A percentile compares a stretch with the other conserved stretches of the same genome.
Conservation (phyloP, 2,329 filamentous ascomycete species). For the Bimuria novae-zelandiae region DNA sequence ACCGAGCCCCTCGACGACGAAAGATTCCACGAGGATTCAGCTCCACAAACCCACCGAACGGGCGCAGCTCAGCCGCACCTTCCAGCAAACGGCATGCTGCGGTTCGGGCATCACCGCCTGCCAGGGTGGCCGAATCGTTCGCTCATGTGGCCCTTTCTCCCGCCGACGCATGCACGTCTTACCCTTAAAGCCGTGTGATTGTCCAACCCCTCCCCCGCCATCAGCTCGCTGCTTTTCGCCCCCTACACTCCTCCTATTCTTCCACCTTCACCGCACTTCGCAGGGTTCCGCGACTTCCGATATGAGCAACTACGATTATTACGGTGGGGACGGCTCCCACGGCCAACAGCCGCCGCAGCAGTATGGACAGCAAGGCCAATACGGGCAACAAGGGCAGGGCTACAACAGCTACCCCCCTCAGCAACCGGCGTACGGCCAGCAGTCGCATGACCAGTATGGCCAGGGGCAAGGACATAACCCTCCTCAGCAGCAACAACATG, state of each 20-base stretch:
- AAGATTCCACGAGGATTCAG: not conserved
- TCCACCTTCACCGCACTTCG: slow-evolving; percentile 3
- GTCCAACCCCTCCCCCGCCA: slow-evolving; percentile 21
- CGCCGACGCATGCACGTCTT: slow-evolving; percentile 12
- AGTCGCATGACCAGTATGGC: slow-evolving; percentile 33
- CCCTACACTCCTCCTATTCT: slow-evolving; percentile 5
- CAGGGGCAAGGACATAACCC: slow-evolving; percentile 29
- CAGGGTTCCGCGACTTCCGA: not conserved
- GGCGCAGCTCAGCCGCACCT: slow-evolving; percentile 20
- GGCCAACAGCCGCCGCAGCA: slow-evolving; percentile 32
- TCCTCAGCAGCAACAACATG: slow-evolving; percentile 22
- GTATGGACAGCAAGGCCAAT: slow-evolving; percentile 23
- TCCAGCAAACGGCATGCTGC: slow-evolving; percentile 12
- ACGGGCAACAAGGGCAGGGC: slow-evolving; percentile 19
- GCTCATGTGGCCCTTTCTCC: slow-evolving; percentile 15
- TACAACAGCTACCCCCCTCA: slow-evolving; percentile 28
- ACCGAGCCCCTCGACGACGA: slow-evolving; percentile 4
- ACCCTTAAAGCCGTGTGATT: slow-evolving; percentile 25
- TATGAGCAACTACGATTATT: slow-evolving; percentile 42
- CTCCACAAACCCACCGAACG: slow-evolving; percentile 6
- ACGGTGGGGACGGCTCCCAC: slow-evolving; percentile 35
- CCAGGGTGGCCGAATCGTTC: slow-evolving; percentile 11
- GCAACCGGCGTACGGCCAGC: slow-evolving; percentile 32
- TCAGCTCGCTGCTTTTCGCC: slow-evolving; percentile 12
- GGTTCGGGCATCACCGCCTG: slow-evolving; percentile 13